A percentile compares a stretch with the other conserved stretches of the same genome.
phyloP scores from a whole-genome alignment of 164 flowering plant genomes.

The Aristolochia fimbriata region DNA sequence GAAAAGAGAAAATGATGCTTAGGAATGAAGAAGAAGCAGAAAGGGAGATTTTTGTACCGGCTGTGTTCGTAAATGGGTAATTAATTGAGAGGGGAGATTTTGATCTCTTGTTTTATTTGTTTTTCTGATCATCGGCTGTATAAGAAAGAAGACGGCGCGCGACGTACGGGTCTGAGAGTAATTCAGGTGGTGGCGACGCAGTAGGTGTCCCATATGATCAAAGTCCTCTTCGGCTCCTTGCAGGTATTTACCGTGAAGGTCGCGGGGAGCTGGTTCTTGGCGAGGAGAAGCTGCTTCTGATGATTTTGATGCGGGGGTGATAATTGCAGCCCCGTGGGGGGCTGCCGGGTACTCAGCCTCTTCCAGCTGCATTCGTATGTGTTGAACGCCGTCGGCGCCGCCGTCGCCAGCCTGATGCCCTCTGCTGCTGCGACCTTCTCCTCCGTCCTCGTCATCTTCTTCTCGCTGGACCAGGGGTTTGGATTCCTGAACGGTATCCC shows the following conservation, averaged over 20 bases:
- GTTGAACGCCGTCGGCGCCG: conserved; percentile 25
- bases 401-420: conserved; percentile 3
- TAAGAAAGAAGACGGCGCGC: too few relatives aligned
- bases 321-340: background rate
- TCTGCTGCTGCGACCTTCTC: conserved; percentile 12
- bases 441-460: conserved; percentile 1
- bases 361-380: conserved; percentile 53
- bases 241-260: conserved; percentile 23
- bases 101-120: too few relatives aligned
- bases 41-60: too few relatives aligned
- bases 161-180: too few relatives aligned
- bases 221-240: conserved; percentile 44
- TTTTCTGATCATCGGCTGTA: background rate
- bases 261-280: background rate
- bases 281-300: background rate
- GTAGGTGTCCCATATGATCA: conserved; percentile 43
- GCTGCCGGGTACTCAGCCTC: conserved; percentile 14
- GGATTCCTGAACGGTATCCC: conserved; percentile 10
- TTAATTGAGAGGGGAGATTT: too few relatives aligned
- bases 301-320: background rate
- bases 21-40: too few relatives aligned
- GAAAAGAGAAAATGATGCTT: too few relatives aligned
- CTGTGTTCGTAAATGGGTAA: too few relatives aligned
- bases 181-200: conserved; percentile 71
- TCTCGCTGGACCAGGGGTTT: background rate